These are phyloP conservation scores for Metarhizium anisopliae DNA, from an alignment of 2,329 filamentous ascomycete species.

Conservation along the genomic window DNA sequence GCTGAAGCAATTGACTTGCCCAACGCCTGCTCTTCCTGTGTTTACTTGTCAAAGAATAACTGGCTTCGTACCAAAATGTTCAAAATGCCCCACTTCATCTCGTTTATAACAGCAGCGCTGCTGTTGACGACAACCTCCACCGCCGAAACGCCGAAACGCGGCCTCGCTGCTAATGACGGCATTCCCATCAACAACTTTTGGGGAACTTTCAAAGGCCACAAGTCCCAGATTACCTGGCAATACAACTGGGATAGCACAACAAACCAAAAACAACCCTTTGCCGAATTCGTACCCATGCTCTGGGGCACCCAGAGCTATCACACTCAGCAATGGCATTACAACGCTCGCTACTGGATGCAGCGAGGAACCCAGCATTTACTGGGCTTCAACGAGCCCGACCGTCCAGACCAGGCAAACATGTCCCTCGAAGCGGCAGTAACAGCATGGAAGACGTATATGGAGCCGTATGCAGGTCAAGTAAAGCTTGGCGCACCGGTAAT, in stretches of 20 bases:
- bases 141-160: slow-evolving; percentile 10
- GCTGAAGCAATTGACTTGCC: too few species aligned
- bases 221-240: slow-evolving; percentile 14
- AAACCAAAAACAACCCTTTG: slow-evolving; percentile 10
- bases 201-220: slow-evolving; percentile 3
- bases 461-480: slow-evolving; percentile 32
- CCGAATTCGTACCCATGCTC: slow-evolving; percentile 16
- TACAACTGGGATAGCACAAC: slow-evolving; percentile 18
- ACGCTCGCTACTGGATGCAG: slow-evolving; percentile 7
- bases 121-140: neutral
- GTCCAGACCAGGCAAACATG: slow-evolving; percentile 14
- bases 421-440: slow-evolving; percentile 24
- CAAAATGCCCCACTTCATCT: too few species aligned
- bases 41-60: too few species aligned
- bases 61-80: too few species aligned
- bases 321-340: slow-evolving; percentile 10
- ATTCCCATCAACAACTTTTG: slow-evolving; percentile 10
- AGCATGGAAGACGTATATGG: slow-evolving; percentile 32
- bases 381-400: slow-evolving; percentile 17
- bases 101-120: neutral
- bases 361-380: slow-evolving; percentile 13
- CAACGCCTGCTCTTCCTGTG: too few species aligned
- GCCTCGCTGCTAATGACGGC: slow-evolving; percentile 13
- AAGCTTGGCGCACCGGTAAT: slow-evolving; percentile 37
- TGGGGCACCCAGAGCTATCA: slow-evolving; percentile 11